Percentiles rank a stretch among this genome's conserved stretches.
Conservation (phyloP, 2,329 filamentous ascomycete genomes). For the Dactylellina leptospora region DNA sequence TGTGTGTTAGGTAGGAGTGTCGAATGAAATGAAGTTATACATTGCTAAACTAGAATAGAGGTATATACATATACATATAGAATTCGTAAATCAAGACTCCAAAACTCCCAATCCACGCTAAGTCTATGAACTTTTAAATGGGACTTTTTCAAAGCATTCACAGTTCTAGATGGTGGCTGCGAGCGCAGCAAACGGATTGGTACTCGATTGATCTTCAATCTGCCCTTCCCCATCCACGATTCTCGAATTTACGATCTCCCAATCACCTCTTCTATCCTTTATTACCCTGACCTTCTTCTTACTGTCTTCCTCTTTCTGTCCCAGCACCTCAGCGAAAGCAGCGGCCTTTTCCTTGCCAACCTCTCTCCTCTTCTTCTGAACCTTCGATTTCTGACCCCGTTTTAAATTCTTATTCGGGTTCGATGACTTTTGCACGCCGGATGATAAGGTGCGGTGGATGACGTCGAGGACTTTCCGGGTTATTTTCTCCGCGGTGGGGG, state of each 20-base stretch:
- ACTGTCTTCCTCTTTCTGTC: slow-evolving; percentile 36
- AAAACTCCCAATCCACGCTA: too few species aligned
- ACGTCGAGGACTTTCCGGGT: slow-evolving; percentile 52
- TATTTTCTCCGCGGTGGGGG: slow-evolving; percentile 40
- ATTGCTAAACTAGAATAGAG: too few species aligned
- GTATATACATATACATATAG: too few species aligned
- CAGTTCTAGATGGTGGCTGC: too few species aligned
- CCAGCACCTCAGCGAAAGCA: slow-evolving; percentile 35
- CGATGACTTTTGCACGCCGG: slow-evolving; percentile 36
- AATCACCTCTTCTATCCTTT: slow-evolving; percentile 42
- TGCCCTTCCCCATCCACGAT: slow-evolving; percentile 23
- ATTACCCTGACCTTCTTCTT: slow-evolving; percentile 39
- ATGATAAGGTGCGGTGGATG: slow-evolving; percentile 44
- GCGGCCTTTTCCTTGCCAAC: slow-evolving; percentile 48
- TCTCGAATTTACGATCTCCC: slow-evolving; percentile 39
- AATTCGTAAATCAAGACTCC: too few species aligned
- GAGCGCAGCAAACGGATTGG: slow-evolving; percentile 43
- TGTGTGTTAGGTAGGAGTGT: too few species aligned
- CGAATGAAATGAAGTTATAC: too few species aligned
- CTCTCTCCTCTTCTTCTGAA: slow-evolving; percentile 47
- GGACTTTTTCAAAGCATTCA: too few species aligned
- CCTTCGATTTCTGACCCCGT: slow-evolving; percentile 37
- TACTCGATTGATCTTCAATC: slow-evolving; percentile 16
- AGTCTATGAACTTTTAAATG: too few species aligned
- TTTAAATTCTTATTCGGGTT: slow-evolving; percentile 30